Base-by-base conservation (phyloP, 2,329 filamentous ascomycete genomes). In the Monosporascus ibericus region DNA sequence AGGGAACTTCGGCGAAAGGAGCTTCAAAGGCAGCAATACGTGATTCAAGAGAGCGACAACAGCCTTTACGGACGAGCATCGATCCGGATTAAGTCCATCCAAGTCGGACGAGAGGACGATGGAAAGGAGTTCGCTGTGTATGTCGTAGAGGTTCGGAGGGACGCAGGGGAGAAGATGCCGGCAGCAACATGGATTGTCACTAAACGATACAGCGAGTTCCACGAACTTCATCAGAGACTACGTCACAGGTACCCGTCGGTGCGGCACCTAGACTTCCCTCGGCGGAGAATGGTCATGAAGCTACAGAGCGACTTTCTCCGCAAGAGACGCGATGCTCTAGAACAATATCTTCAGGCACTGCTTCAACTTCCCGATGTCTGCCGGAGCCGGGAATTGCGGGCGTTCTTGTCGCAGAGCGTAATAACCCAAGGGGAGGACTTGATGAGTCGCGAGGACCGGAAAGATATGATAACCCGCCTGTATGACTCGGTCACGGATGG, bases 401-500 rank as follows among this genome's bases (percentile, higher is more conserved):
- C 92, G 0, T 99, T 99, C 65, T 77, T 99, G 24, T 97, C 92
- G 0, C 92, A 94, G 61, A 90, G 90, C 54, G 89, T 90, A 38
- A 85, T 90, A 44, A 81, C 84, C 3, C 80, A 81, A 50, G 79
- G 81, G 18, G 79, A 84, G 51, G 74, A 81, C 50, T 60, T 78
- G 25, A 70, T 82, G 48, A 79, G 79, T 49, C 77, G 75, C 6
- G 82, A 87, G 50, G 82, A 82, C 62, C 88, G 88, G 69, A 87
- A 81, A 67, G 89, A 97, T 66, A 92, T 99, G 68, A 94, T 99
- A 58, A 91, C 90, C 1, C 85, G 94, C 5, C 84, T 99, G 47
- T 99, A 97, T 72, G 95, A 95, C 67, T 97, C 92, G 0, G 92
- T 99, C 22, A 89, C 92, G 1, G 94, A 99, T 65, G 94, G 95